A percentile compares a stretch with the other conserved stretches of the same genome.
phyloP scores from a whole-genome alignment of 306 rosid genomes.

The Cucurbita argyrosperma region DNA sequence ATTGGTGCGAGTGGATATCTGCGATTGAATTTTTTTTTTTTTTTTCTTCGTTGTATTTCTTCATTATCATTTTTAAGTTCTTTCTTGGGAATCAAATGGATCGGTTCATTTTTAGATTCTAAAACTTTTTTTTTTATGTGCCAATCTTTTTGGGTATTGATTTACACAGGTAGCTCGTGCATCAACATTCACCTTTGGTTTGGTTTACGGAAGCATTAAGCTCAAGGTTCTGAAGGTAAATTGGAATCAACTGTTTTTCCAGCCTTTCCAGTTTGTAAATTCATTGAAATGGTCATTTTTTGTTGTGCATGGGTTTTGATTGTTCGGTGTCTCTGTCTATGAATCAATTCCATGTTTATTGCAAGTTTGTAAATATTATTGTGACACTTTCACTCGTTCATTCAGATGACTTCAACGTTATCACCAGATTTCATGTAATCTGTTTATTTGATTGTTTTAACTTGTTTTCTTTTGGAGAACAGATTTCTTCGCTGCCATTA shows the following conservation, averaged over 20 bases:
- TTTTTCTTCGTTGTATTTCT: background rate
- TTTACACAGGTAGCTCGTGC: slow-evolving; percentile 34
- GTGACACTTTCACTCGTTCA: background rate
- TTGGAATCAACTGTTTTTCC: background rate
- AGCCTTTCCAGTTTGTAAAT: background rate
- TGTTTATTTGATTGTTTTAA: background rate
- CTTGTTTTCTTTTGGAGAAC: background rate
- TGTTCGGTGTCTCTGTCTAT: background rate
- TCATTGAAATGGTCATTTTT: background rate
- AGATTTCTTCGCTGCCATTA: background rate
- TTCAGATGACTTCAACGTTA: background rate
- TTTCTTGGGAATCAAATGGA: background rate
- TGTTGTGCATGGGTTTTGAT: background rate
- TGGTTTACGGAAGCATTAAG: slow-evolving; percentile 31
- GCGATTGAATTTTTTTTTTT: background rate
- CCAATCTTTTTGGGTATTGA: background rate
- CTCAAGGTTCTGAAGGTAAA: slow-evolving; percentile 26
- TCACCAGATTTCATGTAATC: background rate
- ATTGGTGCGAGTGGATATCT: background rate
- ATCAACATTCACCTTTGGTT: slow-evolving; percentile 24
- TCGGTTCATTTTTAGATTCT: background rate
- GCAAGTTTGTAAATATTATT: background rate
- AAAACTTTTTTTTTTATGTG: background rate
- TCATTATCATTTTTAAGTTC: background rate
- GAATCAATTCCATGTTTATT: background rate